Evolutionary conservation across 2,329 filamentous ascomycete species (phyloP).

Genomic region (Trichoderma guizhouense): DNA sequence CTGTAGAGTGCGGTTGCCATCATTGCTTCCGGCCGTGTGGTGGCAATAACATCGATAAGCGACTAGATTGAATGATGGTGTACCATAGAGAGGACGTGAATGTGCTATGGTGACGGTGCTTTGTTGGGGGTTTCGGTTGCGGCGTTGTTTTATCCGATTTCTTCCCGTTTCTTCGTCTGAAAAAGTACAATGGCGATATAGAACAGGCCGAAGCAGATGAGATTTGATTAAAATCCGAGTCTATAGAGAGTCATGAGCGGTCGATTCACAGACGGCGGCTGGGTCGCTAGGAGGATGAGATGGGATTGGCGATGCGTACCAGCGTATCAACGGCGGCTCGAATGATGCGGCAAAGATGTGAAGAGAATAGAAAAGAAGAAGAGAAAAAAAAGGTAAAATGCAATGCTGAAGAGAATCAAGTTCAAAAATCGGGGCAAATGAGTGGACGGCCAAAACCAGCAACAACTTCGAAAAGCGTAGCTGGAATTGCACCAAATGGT

Average conservation of each 20-base stretch:
- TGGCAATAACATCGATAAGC: conserved; percentile 45
- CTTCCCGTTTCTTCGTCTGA: background rate
- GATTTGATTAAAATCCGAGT: conserved; percentile 20
- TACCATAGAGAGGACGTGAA: conserved; percentile 38
- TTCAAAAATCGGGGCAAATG: conserved; percentile 39
- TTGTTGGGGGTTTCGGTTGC: background rate
- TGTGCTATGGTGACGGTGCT: background rate
- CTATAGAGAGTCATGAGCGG: conserved; percentile 7
- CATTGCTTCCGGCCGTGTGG: conserved; percentile 44
- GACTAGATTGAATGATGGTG: conserved; percentile 34
- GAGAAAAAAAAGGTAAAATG: background rate
- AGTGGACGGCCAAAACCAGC: conserved; percentile 61
- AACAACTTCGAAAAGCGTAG: conserved; percentile 49
- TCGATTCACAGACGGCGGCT: background rate
- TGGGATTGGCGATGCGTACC: conserved; percentile 13
- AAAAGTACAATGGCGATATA: conserved; percentile 5
- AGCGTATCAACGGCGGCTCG: conserved; percentile 11
- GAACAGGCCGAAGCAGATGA: conserved; percentile 19
- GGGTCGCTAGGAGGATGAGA: background rate
- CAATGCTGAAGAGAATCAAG: conserved; percentile 27
- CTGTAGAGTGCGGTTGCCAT: conserved; percentile 41
- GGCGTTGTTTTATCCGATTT: background rate
- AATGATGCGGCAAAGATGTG: conserved; percentile 10
- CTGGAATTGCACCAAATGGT: conserved; percentile 54
- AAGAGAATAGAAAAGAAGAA: conserved; percentile 2